Evolutionary conservation across 1,284 basidiomycete species (phyloP), one percentile per base, ranked within the genome.

Genomic region (Cutaneotrichosporon cutaneum): DNA sequence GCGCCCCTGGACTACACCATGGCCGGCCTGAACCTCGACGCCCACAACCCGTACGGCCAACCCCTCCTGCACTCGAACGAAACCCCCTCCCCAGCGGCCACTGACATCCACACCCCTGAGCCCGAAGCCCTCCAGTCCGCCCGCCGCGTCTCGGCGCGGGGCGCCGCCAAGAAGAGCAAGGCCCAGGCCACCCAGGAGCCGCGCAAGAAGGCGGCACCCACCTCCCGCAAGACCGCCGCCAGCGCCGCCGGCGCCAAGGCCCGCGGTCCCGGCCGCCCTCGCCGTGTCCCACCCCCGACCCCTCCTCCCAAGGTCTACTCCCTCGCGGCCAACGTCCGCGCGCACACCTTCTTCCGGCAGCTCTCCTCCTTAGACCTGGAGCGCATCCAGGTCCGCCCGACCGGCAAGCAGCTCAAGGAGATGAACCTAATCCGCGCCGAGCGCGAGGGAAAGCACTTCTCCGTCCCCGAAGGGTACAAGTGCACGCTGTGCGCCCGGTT

Each of bases 351-450:
- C 18, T 42, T n/a, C 39, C 39, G 16, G 0, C 18, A 42, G 18
- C 18, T 30, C 16, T 18, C 4, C 13, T 8, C 13, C 5, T 11
- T 5, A 13, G 48, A 51, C 24, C 2, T 32, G 13, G 27, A 4
- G 8, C 48, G 26, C 18, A 16, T 51, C 16, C 10, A 30, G 48
- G 16, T 27, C 18, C 48, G 48, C 10, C 3, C 18, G 16, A 13
- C 8, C 6, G 24, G 18, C 48, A 51, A 51, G 27, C 48, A 51
- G 48, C 48, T 26, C 16, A 51, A 51, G 27, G 48, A 51, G 48
- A 5, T 27, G 16, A 26, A 51, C 27, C 32, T 51, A 27, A 18
- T 51, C 14, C 18, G 7, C 26, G 4, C 6, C 24, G 13, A n/a
- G 18, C 24, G 26, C 3, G 26, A n/a, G 27, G 48, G 27, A 14